Percentiles rank a stretch among this genome's conserved stretches.
Conservation (phyloP, 2,329 filamentous ascomycete species). For the Epichloe elymi region DNA sequence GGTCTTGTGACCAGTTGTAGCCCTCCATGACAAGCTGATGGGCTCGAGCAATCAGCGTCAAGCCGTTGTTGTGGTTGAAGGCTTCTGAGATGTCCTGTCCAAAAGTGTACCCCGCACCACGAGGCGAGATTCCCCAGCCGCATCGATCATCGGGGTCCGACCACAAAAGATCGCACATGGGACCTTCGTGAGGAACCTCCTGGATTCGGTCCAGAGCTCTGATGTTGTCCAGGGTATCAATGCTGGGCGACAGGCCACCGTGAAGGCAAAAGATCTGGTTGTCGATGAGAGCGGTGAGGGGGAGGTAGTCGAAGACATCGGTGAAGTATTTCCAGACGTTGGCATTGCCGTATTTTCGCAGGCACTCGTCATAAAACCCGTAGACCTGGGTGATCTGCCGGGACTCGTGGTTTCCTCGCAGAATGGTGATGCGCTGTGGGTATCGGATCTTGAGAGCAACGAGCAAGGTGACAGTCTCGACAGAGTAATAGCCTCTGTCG, state of each 20-base stretch:
- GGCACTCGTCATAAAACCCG: constrained; percentile 97
- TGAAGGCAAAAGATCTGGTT: constrained; percentile 99
- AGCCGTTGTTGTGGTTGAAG: constrained; percentile 97
- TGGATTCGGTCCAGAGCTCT: constrained; percentile 90
- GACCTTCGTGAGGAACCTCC: constrained; percentile 94
- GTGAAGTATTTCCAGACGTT: constrained; percentile 99
- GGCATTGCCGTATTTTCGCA: constrained; percentile 96
- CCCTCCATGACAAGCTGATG: constrained; percentile 99
- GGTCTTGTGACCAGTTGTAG: constrained; percentile 98
- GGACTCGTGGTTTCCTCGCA: constrained; percentile 97
- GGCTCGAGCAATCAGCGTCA: constrained; percentile 88
- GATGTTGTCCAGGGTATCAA: constrained; percentile 92
- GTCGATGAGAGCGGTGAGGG: constrained; percentile 87
- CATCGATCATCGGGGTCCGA: constrained; percentile 95
- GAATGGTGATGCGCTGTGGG: constrained; percentile 92
- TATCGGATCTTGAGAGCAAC: constrained; percentile 97
- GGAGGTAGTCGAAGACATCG: constrained; percentile 96
- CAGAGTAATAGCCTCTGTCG: constrained; percentile 96
- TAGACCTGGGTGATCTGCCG: constrained; percentile 99
- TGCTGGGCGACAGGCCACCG: constrained; percentile 90
- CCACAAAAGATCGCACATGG: constrained; percentile 97
- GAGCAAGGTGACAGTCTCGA: constrained; percentile 93
- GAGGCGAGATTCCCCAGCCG: constrained; percentile 90
- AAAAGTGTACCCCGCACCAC: constrained; percentile 90
- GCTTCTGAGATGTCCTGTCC: constrained; percentile 96